These are phyloP conservation scores for Raddia distichophylla DNA, from an alignment of 176 grass and related monocot species.

Conservation along the genomic window DNA sequence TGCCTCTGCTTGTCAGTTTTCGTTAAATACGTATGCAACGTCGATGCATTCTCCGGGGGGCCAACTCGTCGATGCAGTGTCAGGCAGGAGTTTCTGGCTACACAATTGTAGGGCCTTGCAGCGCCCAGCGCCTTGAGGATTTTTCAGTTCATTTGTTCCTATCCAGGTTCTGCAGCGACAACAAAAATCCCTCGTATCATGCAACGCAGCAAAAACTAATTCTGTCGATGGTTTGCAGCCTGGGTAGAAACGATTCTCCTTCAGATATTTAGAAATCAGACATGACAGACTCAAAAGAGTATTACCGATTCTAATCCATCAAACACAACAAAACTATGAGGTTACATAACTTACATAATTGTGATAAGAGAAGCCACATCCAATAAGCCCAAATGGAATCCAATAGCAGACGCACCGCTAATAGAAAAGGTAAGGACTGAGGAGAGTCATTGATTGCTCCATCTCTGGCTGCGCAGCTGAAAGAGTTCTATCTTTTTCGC, in stretches of 20 bases:
- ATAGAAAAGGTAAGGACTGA: not conserved
- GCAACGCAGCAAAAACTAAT: not conserved
- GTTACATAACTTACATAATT: not conserved
- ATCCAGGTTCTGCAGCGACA: not conserved
- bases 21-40: not conserved
- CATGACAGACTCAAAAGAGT: not conserved
- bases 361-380: not conserved
- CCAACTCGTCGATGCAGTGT: not conserved
- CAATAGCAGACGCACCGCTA: not conserved
- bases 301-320: not conserved
- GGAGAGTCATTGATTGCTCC: not conserved
- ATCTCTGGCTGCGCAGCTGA: not conserved
- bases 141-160: not conserved
- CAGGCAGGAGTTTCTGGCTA: not conserved
- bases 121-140: not conserved
- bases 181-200: not conserved
- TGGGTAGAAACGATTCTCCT: not conserved
- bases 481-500: constrained; percentile 12
- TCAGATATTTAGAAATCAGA: not conserved
- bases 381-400: not conserved
- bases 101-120: not conserved
- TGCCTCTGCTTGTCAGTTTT: not conserved
- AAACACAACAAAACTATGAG: not conserved
- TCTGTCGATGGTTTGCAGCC: not conserved
- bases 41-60: not conserved